Percentiles rank a stretch among this genome's conserved stretches.
phyloP scores from a whole-genome alignment of 2,329 filamentous ascomycete genomes.

The Epicoccum sorghinum region DNA sequence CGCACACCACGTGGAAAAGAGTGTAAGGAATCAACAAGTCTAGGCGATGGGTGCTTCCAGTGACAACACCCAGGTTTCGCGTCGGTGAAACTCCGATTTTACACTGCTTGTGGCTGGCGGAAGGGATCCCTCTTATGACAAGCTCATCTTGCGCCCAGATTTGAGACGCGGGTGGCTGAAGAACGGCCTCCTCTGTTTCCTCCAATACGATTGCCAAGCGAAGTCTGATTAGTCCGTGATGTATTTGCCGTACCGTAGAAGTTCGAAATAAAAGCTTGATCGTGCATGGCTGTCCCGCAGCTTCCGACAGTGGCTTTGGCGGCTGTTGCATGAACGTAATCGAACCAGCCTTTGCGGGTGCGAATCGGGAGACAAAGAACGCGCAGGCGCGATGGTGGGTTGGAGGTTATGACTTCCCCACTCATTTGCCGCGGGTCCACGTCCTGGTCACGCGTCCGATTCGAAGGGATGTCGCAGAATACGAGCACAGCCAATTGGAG shows the following conservation, averaged over 20 bases:
- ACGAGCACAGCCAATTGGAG: not conserved
- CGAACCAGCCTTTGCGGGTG: not conserved
- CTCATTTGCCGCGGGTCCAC: conserved; percentile 1
- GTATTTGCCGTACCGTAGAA: conserved; percentile 2
- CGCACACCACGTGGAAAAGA: not conserved
- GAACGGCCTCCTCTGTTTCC: conserved; percentile 1
- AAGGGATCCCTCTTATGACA: conserved; percentile 8
- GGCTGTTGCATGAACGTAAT: not conserved
- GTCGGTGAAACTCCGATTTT: conserved; percentile 5
- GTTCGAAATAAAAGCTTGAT: conserved; percentile 5
- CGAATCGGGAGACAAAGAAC: not conserved
- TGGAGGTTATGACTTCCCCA: not conserved
- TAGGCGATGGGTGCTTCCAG: not conserved
- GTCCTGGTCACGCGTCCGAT: not conserved
- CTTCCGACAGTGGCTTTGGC: not conserved
- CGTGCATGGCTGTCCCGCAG: not conserved
- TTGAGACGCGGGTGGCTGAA: conserved; percentile 6
- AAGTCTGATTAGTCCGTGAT: conserved; percentile 6
- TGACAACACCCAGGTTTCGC: not conserved
- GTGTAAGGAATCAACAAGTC: not conserved
- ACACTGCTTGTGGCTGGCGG: conserved; percentile 1
- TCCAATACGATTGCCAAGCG: not conserved
- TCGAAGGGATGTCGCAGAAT: not conserved
- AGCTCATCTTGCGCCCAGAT: not conserved
- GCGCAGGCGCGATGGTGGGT: not conserved